Evolutionary conservation across 1,139 yeast species (phyloP).

Genomic region (Kurtzmaniella quercitrusa): DNA sequence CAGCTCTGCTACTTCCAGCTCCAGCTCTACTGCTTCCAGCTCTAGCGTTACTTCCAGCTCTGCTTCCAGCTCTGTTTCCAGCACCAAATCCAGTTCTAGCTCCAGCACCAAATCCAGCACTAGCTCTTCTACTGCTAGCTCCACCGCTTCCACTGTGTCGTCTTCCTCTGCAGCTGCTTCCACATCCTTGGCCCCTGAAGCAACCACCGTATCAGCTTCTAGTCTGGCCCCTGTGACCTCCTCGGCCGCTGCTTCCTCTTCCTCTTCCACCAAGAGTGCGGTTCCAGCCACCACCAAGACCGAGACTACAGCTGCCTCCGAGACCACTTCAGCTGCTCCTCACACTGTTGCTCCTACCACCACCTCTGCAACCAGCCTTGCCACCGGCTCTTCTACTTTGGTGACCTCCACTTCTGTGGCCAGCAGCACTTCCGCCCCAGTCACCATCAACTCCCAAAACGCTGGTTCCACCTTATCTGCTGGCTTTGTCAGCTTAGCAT

Average conservation of each 20-base stretch:
- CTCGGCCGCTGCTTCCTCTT: constrained; percentile 6
- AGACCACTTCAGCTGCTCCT: constrained; percentile 1
- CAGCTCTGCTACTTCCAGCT: not conserved
- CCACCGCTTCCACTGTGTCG: not conserved
- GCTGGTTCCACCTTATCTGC: constrained; percentile 2
- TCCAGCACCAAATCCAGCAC: too few species aligned
- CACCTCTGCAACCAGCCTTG: not conserved
- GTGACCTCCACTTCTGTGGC: not conserved
- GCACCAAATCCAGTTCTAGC: not conserved
- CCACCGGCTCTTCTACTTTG: not conserved
- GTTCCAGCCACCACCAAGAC: constrained; percentile 1
- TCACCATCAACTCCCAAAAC: constrained; percentile 1
- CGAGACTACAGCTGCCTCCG: constrained; percentile 1
- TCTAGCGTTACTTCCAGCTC: not conserved
- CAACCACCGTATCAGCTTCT: not conserved
- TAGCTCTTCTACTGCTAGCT: not conserved
- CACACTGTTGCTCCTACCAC: not conserved
- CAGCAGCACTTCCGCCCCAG: not conserved
- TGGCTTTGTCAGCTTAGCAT: constrained; percentile 1
- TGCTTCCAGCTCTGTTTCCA: not conserved
- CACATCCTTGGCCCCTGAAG: not conserved
- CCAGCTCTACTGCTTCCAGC: not conserved
- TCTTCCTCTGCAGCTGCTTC: not conserved
- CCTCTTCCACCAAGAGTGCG: not conserved
- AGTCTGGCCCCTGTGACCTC: not conserved